A percentile compares a stretch with the other conserved stretches of the same genome.
Evolutionary conservation across 2,329 filamentous ascomycete genomes (phyloP).

Genomic region (Teratosphaeria zuluensis): DNA sequence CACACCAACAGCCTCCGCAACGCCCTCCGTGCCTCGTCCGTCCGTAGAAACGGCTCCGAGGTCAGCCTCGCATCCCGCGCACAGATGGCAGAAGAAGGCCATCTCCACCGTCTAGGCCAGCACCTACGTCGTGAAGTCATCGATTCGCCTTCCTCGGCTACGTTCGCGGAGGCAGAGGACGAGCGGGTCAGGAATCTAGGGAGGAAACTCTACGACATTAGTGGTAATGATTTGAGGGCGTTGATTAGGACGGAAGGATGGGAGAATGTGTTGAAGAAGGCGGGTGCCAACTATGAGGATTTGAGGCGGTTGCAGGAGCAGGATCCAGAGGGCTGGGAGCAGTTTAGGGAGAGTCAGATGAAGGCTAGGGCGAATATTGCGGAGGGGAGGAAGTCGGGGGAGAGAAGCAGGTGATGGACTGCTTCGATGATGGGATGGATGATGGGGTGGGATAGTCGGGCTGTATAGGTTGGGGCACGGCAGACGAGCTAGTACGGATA

Average conservation of each 20-base stretch:
- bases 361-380: slow-evolving; percentile 18
- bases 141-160: slow-evolving; percentile 29
- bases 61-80: slow-evolving; percentile 58
- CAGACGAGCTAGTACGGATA: too few relatives aligned
- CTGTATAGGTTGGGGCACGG: too few relatives aligned
- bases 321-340: slow-evolving; percentile 27
- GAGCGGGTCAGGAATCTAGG: slow-evolving; percentile 29
- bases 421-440: too few relatives aligned
- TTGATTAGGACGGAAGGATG: slow-evolving; percentile 50
- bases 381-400: not conserved
- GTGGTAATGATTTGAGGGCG: slow-evolving; percentile 51
- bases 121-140: slow-evolving; percentile 56
- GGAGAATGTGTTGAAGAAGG: slow-evolving; percentile 52
- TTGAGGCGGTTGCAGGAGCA: slow-evolving; percentile 49
- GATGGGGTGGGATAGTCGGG: too few relatives aligned
- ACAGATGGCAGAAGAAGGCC: slow-evolving; percentile 59
- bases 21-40: slow-evolving; percentile 26
- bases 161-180: slow-evolving; percentile 14
- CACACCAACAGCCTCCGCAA: slow-evolving; percentile 5
- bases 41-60: slow-evolving; percentile 53
- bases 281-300: slow-evolving; percentile 56
- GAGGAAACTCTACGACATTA: slow-evolving; percentile 43
- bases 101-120: slow-evolving; percentile 59
- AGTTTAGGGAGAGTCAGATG: slow-evolving; percentile 27
- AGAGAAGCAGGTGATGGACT: not conserved